phyloP scores from a whole-genome alignment of 208 protist genomes.

The Acanthamoeba culbertsoni region DNA sequence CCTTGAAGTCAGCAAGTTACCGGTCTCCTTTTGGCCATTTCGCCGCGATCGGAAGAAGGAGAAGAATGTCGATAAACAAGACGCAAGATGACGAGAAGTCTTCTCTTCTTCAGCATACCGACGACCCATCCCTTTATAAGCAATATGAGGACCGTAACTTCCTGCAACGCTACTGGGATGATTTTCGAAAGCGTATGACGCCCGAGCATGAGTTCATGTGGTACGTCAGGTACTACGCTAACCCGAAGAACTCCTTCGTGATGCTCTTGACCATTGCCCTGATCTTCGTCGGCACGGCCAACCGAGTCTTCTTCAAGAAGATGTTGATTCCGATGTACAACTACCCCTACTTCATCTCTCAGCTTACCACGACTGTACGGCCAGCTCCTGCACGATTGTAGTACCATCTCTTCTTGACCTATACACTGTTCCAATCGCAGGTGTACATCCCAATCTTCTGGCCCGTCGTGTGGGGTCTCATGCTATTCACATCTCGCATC shows the following conservation, averaged over 20 bases:
- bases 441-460: constrained; percentile 60
- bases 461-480: constrained; percentile 29
- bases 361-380: constrained; percentile 36
- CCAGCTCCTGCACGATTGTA: not conserved
- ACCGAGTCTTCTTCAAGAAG: constrained; percentile 54
- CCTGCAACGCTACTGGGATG: not conserved
- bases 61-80: too few species aligned
- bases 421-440: not conserved
- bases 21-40: too few species aligned
- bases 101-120: too few species aligned
- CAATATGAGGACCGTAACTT: not conserved
- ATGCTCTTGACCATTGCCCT: not conserved
- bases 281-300: constrained; percentile 48
- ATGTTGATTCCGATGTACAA: constrained; percentile 57
- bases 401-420: not conserved
- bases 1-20: too few species aligned
- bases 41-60: too few species aligned
- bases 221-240: constrained; percentile 10
- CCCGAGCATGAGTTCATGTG: constrained; percentile 24
- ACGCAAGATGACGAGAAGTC: too few species aligned
- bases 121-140: not conserved
- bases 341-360: constrained; percentile 59
- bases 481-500: constrained; percentile 36
- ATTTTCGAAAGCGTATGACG: not conserved
- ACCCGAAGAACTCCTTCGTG: constrained; percentile 39